A percentile compares a stretch with the other conserved stretches of the same genome.
phyloP scores from a whole-genome alignment of 2,329 filamentous ascomycete species.

The Trichocomaceae sp. region DNA sequence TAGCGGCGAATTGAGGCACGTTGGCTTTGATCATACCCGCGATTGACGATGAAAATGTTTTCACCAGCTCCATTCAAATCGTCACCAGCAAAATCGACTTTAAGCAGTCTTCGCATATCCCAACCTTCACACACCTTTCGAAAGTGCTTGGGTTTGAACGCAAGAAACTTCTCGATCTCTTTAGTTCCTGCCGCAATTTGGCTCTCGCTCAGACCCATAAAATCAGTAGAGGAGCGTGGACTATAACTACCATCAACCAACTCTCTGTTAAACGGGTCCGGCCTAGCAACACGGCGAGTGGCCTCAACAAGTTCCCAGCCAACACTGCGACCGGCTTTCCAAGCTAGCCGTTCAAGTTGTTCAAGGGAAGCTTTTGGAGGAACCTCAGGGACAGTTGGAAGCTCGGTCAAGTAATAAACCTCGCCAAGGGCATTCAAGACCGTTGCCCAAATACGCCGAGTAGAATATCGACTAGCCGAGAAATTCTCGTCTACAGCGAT shows the following conservation, averaged over 20 bases:
- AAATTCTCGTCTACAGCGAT: conserved; percentile 80
- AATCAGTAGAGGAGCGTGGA: conserved; percentile 68
- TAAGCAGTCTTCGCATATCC: conserved; percentile 82
- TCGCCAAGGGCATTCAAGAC: conserved; percentile 92
- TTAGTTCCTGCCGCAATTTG: conserved; percentile 70
- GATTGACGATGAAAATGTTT: conserved; percentile 64
- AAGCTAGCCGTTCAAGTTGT: conserved; percentile 61
- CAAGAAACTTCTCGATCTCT: conserved; percentile 72
- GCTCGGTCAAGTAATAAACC: conserved; percentile 72
- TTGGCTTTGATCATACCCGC: conserved; percentile 58
- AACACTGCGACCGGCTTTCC: conserved; percentile 70
- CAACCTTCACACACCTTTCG: conserved; percentile 71
- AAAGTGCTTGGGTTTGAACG: conserved; percentile 69
- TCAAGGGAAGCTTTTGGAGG: conserved; percentile 42
- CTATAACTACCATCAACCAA: conserved; percentile 68
- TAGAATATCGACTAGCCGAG: conserved; percentile 60
- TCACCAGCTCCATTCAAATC: conserved; percentile 73
- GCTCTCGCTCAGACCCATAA: conserved; percentile 62
- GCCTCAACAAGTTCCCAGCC: conserved; percentile 76
- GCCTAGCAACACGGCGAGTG: conserved; percentile 64
- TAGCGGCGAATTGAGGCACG: conserved; percentile 51
- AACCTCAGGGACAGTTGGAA: conserved; percentile 41
- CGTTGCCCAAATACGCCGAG: conserved; percentile 78
- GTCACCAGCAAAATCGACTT: conserved; percentile 83
- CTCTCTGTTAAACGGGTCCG: conserved; percentile 66